Evolutionary conservation across 1,284 basidiomycete genomes (phyloP), one percentile per base, ranked within the genome.

Genomic region (Tylopilus orsonianus): DNA sequence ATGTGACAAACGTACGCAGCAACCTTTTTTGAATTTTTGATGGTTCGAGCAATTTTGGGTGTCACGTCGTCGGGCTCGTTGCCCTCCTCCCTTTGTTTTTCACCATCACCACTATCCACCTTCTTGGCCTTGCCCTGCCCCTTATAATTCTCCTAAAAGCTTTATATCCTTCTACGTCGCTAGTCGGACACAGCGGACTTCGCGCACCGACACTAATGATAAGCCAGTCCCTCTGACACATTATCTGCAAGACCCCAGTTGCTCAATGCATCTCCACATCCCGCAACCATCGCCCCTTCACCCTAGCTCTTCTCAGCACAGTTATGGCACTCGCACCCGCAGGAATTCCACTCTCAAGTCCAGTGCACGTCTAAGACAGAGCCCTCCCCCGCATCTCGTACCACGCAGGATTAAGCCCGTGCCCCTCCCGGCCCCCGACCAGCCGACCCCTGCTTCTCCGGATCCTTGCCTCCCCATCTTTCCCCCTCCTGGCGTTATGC

Each of bases 401-500:
- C 69, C 66, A 29, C 63, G 72, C 50, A 70, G 61, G 49, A 70
- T 73, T 56, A 73, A 64, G 50, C 71, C 72, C 23, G 59, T 53
- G 45, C 70, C 48, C 42, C 43, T 44, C 49, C 60, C 49, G 57
- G 55, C 54, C 43, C 23, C 41, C 22, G 54, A 55, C 40, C 50
- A 42, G 16, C 58, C 49, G 42, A 45, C 44, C 40, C 53, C 43
- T 30, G 48, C 34, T 41, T 39, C 49, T 14, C 49, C 46, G 26
- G 54, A 57, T 49, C 52, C 47, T 41, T 49, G 24, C 41, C 40
- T 55, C 10, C 50, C 57, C 48, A 53, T 64, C n/a, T 86, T 86
- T 55, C 85, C 83, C 4, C 77, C 81, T 0, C 74, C 75, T 8
- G 67, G 80, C 56, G 74, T 86, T 64, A 74, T 81, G 51, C 75